Base-by-base conservation (phyloP, 371 early-diverging fungal species). In the Nematocida sp. region DNA sequence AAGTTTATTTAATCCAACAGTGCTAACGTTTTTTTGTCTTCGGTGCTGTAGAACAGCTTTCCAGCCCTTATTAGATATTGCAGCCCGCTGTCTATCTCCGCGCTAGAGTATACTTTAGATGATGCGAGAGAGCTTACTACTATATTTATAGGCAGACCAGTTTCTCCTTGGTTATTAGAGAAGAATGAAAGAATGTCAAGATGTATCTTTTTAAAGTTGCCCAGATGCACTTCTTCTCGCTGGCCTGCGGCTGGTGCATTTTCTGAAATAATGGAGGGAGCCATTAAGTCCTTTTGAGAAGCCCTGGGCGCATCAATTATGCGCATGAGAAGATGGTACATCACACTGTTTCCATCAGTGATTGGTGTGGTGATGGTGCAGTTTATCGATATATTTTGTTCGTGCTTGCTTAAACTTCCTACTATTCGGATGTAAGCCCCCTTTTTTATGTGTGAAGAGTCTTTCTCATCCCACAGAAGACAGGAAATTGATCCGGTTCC, bases 401-500 rank as follows among this genome's bases (percentile, higher is more conserved):
- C 20, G 23, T 62, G 7, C 13, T 27, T 11, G 23, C 39, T 25
- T 13, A 56, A 13, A 52, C 15, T 45, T 50, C 80, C 80, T 23
- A 70, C 9, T 7, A 58, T 61, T 20, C 27, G 20, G 23, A 66
- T 40, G 40, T 71, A 33, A 1, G n/a, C 71, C 23, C 80, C 70
- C 47, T 50, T 42, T 25, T 66, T 42, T 13, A 54, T 7, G 27
- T 39, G 23, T 2, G 9, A 23, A 4, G 6, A 18, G 9, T 45
- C 15, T 20, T 50, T 47, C 6, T 52, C 56, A 5, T n/a, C 27
- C 58, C 70, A 66, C 40, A 71, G 7, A 3, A 27, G 11, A 42
- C 80, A 78, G 7, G 9, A 42, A 23, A 78, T 67, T 5, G 18
- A 23, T 3, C 15, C 80, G 3, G 80, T 78, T 33, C 80, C 80